Base-by-base conservation (phyloP, 192 early-diverging fungal species). In the Backusella tuberculispora region DNA sequence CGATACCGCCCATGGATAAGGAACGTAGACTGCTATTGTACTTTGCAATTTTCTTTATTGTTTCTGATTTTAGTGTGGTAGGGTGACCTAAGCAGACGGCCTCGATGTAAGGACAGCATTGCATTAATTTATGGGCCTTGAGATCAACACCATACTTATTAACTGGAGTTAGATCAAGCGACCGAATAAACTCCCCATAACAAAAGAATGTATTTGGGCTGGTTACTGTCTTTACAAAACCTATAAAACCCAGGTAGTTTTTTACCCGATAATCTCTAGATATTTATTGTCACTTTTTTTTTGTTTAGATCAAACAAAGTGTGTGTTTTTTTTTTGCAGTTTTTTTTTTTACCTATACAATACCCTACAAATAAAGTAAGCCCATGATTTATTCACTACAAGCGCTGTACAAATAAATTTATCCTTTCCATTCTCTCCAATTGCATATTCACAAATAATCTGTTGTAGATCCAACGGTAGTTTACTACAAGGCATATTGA, bases 361-460 rank as follows among this genome's bases (percentile, higher is more conserved):
- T 60, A 60, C 21, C 21, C 53, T 19, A 60, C 53, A 60, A 24
- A 60, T 19, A 60, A 60, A 60, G 53, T 60, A 60, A 1, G 53
- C 53, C 53, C 53, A 60, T 12, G 21, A 26, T 10, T 24, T 60
- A 4, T 60, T 60, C 21, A 60, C 53, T 29, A 60, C 2, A 60
- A 60, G 53, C 9, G 53, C 53, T 60, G 21, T 60, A 60, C 53
- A 60, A 60, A 60, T 6, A 60, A 60, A 60, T 26, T 24, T 60
- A 26, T 60, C 53, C 53, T 26, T 60, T 60, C 53, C 53, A 5
- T 29, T 60, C 24, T 60, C 53, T 2, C 53, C 53, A 60, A 60
- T 60, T 60, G 21, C 53, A 60, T 60, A 60, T 60, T 60, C 53
- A 60, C 53, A 60, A 60, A 60, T 26, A 26, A 60, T 24, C 26